Evolutionary conservation across 306 rosid genomes (phyloP), one percentile per base, ranked within the genome.

Genomic region (Senna siamea): DNA sequence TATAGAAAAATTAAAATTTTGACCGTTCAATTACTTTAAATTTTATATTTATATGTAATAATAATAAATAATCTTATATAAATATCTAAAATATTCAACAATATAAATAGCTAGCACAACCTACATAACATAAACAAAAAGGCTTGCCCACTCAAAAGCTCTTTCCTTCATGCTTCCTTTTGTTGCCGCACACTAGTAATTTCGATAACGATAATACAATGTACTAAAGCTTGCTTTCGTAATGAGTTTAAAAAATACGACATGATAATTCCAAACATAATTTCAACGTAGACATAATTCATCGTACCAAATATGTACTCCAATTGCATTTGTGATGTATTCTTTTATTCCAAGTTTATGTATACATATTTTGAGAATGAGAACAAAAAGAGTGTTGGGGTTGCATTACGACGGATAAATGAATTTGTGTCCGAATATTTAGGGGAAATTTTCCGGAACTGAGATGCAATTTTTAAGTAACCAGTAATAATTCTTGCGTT

Each of bases 91-190:
- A 37, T 37, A 37, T 4, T 37, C 40, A 37, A 37, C 7, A 37
- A 4, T 37, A 37, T 37, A 37, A 7, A n/a, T n/a, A n/a, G n/a
- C n/a, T 37, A 37, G 40, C 8, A 1, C 40, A 5, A 7, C 40
- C 40, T 37, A 5, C 40, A 7, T 7, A 1, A 37, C 40, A 7
- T 37, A 37, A 37, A 37, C 40, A 4, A 60, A 64, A 71, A 43
- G 44, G 64, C 60, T 78, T n/a, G 4, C 30, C 26, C 72, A n/a
- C 78, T 32, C 9, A 5, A 1, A 26, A 11, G 41, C 15, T 48
- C 30, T 74, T 63, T 57, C 55, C 55, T 32, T 12, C 41, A 6
- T 58, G 54, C 58, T 57, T 75, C 52, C 60, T 41, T 79, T 69
- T 52, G 46, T 37, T 44, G 47, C 50, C 35, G 50, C 26, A 43